These are phyloP conservation scores for Penicillium sp. DNA, from an alignment of 2,329 filamentous ascomycete genomes.

Conservation along the genomic window DNA sequence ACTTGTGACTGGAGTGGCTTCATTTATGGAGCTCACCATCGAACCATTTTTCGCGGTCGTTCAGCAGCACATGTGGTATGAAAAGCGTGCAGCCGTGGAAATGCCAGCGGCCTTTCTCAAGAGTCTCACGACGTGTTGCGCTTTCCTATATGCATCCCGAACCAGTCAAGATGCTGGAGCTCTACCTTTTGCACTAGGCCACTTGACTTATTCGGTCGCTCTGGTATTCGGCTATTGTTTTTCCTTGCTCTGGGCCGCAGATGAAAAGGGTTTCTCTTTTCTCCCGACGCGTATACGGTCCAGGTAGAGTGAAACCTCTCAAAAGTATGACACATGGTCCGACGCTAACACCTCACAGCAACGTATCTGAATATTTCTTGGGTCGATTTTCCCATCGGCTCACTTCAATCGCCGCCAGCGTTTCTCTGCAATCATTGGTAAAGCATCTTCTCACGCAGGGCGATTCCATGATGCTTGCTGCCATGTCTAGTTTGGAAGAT, in stretches of 20 bases:
- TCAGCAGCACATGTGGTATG: constrained; percentile 77
- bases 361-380: constrained; percentile 49
- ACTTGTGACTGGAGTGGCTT: constrained; percentile 55
- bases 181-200: constrained; percentile 84
- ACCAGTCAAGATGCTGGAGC: constrained; percentile 63
- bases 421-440: constrained; percentile 82
- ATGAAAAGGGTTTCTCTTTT: constrained; percentile 65
- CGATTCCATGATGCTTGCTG: constrained; percentile 81
- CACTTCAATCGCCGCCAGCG: constrained; percentile 70
- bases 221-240: constrained; percentile 69
- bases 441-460: constrained; percentile 95
- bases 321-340: neutral
- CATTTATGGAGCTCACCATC: constrained; percentile 71
- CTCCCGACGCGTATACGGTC: constrained; percentile 48
- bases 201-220: constrained; percentile 69
- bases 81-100: constrained; percentile 77
- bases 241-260: constrained; percentile 59
- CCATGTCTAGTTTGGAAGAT: constrained; percentile 71
- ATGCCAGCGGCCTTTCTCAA: constrained; percentile 75
- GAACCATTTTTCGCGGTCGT: constrained; percentile 89
- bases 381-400: constrained; percentile 68
- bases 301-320: constrained; percentile 35
- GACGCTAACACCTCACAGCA: constrained; percentile 22
- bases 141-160: constrained; percentile 63
- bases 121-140: constrained; percentile 70